Evolutionary conservation across 208 protist genomes (phyloP).

Genomic region (Sergeia podlipaevii): DNA sequence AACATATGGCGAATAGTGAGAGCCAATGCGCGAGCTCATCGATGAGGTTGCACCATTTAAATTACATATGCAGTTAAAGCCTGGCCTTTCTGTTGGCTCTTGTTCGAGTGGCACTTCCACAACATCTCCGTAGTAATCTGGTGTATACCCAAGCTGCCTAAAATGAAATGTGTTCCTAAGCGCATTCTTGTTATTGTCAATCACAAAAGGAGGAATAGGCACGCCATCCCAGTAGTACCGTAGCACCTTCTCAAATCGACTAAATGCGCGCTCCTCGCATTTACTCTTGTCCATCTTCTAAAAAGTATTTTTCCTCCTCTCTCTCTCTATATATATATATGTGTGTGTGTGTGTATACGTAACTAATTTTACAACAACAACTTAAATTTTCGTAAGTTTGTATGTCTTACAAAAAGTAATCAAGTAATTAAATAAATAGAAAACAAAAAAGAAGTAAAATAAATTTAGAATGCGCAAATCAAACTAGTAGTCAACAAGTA

Average conservation of each 20-base stretch:
- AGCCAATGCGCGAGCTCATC: constrained; percentile 69
- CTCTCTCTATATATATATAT: too few relatives aligned
- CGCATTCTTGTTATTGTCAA: constrained; percentile 8
- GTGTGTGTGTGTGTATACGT: too few relatives aligned
- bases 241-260: constrained; percentile 80
- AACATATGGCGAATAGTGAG: constrained; percentile 84
- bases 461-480: constrained; percentile 9
- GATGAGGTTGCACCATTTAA: constrained; percentile 20
- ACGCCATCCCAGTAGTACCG: constrained; percentile 84
- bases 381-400: not conserved
- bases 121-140: constrained; percentile 72
- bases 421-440: not conserved
- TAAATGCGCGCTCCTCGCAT: constrained; percentile 37
- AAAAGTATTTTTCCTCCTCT: too few relatives aligned
- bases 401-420: not conserved
- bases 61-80: constrained; percentile 40
- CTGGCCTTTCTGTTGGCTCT: constrained; percentile 17
- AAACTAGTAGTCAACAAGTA: too few relatives aligned
- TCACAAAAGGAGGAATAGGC: constrained; percentile 55
- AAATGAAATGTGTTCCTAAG: constrained; percentile 53
- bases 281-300: constrained; percentile 33
- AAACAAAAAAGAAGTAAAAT: constrained; percentile 13
- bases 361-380: too few relatives aligned
- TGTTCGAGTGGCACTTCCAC: constrained; percentile 26
- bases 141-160: constrained; percentile 54